These are phyloP conservation scores for Sporothrix pseudoabietina DNA, from an alignment of 2,329 filamentous ascomycete species.

Conservation along the genomic window DNA sequence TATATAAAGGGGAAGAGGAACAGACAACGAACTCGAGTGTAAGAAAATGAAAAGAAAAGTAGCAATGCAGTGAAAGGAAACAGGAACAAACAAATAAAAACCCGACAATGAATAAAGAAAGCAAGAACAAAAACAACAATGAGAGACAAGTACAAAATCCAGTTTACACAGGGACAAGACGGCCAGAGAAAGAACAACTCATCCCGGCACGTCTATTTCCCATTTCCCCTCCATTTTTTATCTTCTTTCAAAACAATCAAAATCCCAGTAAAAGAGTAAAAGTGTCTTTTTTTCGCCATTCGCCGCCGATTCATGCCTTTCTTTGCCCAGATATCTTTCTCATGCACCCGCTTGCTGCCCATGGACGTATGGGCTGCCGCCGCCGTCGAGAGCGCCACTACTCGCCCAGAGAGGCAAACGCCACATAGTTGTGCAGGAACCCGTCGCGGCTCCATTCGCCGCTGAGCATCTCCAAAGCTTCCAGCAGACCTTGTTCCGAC, in stretches of 20 bases:
- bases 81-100: neutral
- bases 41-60: neutral
- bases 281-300: neutral
- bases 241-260: neutral
- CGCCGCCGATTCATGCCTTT: neutral
- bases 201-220: too few species aligned
- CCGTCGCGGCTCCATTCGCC: constrained; percentile 64
- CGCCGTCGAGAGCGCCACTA: neutral
- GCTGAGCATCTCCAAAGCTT: constrained; percentile 66
- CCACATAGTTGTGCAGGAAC: constrained; percentile 68
- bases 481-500: constrained; percentile 66
- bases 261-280: neutral
- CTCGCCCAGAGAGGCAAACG: constrained; percentile 58
- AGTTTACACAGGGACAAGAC: neutral
- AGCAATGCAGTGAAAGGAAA: neutral
- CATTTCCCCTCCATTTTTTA: neutral
- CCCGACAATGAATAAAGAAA: constrained; percentile 2
- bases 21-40: neutral
- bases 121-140: neutral
- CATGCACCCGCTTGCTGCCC: neutral
- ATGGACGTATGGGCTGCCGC: too few species aligned
- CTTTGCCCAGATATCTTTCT: neutral
- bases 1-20: constrained; percentile 19
- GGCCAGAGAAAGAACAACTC: too few species aligned
- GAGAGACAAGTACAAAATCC: constrained; percentile 3